Percentiles rank a stretch among this genome's conserved stretches.
These are phyloP conservation scores for Fraxinus greggii DNA, from an alignment of 305 asterid species.

Conservation along the genomic window DNA sequence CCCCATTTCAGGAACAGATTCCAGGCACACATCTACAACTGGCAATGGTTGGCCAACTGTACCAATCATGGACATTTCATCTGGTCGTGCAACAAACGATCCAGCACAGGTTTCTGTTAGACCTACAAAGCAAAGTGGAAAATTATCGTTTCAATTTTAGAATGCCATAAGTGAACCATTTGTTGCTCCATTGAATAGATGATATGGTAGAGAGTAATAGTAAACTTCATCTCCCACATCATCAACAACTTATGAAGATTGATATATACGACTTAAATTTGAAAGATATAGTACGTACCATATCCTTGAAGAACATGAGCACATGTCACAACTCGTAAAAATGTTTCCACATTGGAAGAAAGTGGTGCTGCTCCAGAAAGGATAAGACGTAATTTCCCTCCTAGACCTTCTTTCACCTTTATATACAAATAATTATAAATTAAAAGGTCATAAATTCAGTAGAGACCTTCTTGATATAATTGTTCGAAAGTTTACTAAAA, in stretches of 20 bases:
- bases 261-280: neutral
- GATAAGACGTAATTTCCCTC: constrained; percentile 77
- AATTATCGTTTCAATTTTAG: neutral
- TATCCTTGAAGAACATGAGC: constrained; percentile 92
- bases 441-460: constrained; percentile 11
- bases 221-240: neutral
- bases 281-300: constrained; percentile 35
- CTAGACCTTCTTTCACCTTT: constrained; percentile 76
- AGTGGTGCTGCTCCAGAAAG: constrained; percentile 94
- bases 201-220: neutral
- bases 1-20: constrained; percentile 84
- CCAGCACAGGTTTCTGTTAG: constrained; percentile 92
- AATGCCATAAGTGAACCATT: neutral
- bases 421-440: neutral
- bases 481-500: neutral
- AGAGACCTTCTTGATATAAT: neutral
- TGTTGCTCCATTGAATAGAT: neutral
- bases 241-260: neutral
- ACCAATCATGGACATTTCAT: constrained; percentile 64
- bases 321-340: constrained; percentile 69
- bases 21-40: constrained; percentile 61
- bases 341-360: constrained; percentile 73
- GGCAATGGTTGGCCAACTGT: constrained; percentile 92
- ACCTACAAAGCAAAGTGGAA: constrained; percentile 41
- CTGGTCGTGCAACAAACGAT: constrained; percentile 75